These are phyloP conservation scores for Pseudocohnilembus persalinus DNA, from an alignment of 169 alveolate genomes.

Conservation along the genomic window DNA sequence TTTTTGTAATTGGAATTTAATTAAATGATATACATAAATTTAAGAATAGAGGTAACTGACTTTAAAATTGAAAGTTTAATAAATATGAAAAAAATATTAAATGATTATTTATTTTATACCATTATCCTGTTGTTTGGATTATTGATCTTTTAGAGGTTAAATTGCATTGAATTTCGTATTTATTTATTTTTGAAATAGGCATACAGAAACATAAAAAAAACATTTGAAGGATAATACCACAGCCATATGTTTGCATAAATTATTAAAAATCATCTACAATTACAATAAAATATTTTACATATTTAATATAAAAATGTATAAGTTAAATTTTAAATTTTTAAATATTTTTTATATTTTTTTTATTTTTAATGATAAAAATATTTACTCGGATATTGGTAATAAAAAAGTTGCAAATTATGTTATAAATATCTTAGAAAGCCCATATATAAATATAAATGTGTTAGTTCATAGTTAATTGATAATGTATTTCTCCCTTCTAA, in stretches of 20 bases:
- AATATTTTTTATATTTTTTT: too few species aligned
- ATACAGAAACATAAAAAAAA: too few species aligned
- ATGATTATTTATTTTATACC: too few species aligned
- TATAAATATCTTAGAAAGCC: not conserved
- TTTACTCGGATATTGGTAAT: not conserved
- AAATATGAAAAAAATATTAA: too few species aligned
- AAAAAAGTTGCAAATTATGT: not conserved
- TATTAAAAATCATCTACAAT: not conserved
- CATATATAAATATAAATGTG: not conserved
- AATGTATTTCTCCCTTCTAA: slow-evolving; percentile 34
- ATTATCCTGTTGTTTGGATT: not conserved
- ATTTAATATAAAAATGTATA: too few species aligned
- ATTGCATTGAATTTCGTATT: not conserved
- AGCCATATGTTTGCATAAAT: not conserved
- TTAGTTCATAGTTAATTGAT: slow-evolving; percentile 15
- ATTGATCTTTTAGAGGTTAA: not conserved
- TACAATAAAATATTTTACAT: too few species aligned
- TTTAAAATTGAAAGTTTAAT: too few species aligned
- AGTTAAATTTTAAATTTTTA: too few species aligned
- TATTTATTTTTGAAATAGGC: not conserved
- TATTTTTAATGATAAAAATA: too few species aligned
- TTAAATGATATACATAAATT: too few species aligned
- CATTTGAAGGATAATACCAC: not conserved
- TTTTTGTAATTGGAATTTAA: too few species aligned
- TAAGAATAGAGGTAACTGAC: too few species aligned